Evolutionary conservation across 2,329 filamentous ascomycete genomes (phyloP), one percentile per base, ranked within the genome.

Genomic region (Talaromyces sp.): DNA sequence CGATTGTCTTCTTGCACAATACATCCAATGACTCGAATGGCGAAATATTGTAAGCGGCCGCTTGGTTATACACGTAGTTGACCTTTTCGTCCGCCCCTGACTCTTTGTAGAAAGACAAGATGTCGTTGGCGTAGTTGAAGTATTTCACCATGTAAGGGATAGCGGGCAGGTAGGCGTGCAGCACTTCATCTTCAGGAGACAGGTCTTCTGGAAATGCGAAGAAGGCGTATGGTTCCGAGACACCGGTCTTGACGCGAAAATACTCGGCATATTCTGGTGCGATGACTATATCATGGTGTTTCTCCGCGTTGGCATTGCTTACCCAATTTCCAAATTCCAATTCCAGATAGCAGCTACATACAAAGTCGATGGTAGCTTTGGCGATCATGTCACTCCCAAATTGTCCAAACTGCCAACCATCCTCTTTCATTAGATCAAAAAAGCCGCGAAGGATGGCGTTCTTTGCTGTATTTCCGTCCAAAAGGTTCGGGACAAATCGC

Each of bases 91-190:
- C 60, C 10, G 38, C 56, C 27, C 17, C 27, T 8, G 49, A 31
- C 38, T 66, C 64, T 34, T 63, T 66, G 49, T 66, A 66, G 40
- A 63, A 66, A 8, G 64, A 58, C 6, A 63, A 19, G 4, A 66
- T 15, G 15, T 66, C 64, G 38, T 66, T 66, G 13, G n/a, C 49
- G 38, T 34, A 58, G 43, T 63, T 47, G 36, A 66, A 58, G 27
- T 36, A 66, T 17, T 59, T 19, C 17, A 63, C 38, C 27, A 66
- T 53, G 13, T 51, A 47, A 22, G 64, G 60, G 19, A 66, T 59
- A 1, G 59, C 45, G 25, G 47, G 51, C 17, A 66, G 51, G 25
- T 63, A 63, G 38, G 19, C 5, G 4, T 63, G 40, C 38, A 66
- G 10, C 3, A 58, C 6, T 11, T 38, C 22, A 31, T 66, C 51